Base-by-base conservation (phyloP, 345 rosid species). In the Rhodamnia argentea region DNA sequence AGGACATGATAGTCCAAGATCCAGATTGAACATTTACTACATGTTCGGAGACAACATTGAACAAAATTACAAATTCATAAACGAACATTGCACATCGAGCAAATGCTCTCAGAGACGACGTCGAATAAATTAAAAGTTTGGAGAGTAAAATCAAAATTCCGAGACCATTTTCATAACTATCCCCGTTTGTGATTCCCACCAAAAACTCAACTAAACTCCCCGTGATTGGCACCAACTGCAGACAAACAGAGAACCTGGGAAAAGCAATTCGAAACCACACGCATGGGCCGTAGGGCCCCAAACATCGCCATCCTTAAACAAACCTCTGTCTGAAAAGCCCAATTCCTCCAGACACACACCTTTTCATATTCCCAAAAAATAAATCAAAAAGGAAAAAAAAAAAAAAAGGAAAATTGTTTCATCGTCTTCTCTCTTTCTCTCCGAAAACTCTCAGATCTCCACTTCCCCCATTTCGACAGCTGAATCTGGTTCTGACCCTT, bases 101-200 rank as follows among this genome's bases (percentile, higher is more conserved):
- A 3, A 56, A 56, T 3, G 12, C 10, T 56, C 6, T 3, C n/a
- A 22, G 18, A 4, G 4, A 23, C 2, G 4, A 10, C 0, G 5
- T 56, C 7, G 1, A 56, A 56, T 57, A 57, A 57, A 57, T 57
- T 57, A 24, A 10, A 57, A 57, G 1, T 23, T 24, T 6, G 6
- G 2, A 6, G 20, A 53, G 5, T 0, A 16, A 14, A 16, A 16
- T 5, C 20, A 15, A 53, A 53, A 15, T 53, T 5, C 7, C 5
- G 2, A 5, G 2, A 5, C 55, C 55, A 14, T 53, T 53, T 53
- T 51, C 52, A 51, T 51, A 51, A 51, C 52, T 12, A 11, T 51
- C 52, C 13, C 55, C 55, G 6, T 53, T 16, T 16, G 55, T 6
- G 55, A 6, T 62, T 64, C 44, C 24, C 22, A 8, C 1, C 3